Percentiles rank a stretch among this genome's conserved stretches.
Evolutionary conservation across 2,329 filamentous ascomycete genomes (phyloP).

Genomic region (Alternaria sp.): DNA sequence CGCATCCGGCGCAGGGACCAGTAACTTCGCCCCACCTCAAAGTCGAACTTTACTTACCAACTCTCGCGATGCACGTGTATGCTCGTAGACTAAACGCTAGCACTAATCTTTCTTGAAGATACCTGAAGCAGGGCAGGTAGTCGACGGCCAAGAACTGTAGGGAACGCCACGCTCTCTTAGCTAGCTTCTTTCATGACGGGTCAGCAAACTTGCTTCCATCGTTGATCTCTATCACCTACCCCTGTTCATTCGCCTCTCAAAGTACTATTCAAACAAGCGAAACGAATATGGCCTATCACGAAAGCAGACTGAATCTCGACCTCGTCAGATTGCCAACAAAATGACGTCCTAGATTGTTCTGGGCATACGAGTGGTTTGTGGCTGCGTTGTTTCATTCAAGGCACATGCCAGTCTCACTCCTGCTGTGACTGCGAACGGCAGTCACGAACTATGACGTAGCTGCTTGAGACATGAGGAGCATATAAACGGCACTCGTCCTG

Average conservation of each 20-base stretch:
- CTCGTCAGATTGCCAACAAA: not conserved
- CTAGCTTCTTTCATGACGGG: not conserved
- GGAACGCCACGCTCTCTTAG: not conserved
- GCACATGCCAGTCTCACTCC: slow-evolving; percentile 17
- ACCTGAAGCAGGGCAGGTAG: not conserved
- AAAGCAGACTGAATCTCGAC: slow-evolving; percentile 3
- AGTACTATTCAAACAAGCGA: slow-evolving; percentile 13
- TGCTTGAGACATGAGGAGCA: slow-evolving; percentile 11
- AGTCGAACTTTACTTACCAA: not conserved
- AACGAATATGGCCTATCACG: slow-evolving; percentile 12
- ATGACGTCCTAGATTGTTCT: slow-evolving; percentile 9
- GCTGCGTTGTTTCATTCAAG: slow-evolving; percentile 11
- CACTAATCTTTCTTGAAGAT: not conserved
- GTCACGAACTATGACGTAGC: slow-evolving; percentile 36
- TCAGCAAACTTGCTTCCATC: slow-evolving; percentile 10
- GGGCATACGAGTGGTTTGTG: not conserved
- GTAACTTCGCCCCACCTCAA: slow-evolving; percentile 12
- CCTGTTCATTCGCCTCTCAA: slow-evolving; percentile 14
- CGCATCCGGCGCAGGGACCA: slow-evolving; percentile 25
- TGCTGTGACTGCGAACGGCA: slow-evolving; percentile 15
- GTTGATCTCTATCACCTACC: slow-evolving; percentile 8
- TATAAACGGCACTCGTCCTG: slow-evolving; percentile 30
- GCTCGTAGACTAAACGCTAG: not conserved
- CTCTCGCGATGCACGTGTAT: not conserved
- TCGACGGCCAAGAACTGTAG: not conserved